Conservation (phyloP, 108 stramenopile genomes). For the Mediolabrus comicus region DNA sequence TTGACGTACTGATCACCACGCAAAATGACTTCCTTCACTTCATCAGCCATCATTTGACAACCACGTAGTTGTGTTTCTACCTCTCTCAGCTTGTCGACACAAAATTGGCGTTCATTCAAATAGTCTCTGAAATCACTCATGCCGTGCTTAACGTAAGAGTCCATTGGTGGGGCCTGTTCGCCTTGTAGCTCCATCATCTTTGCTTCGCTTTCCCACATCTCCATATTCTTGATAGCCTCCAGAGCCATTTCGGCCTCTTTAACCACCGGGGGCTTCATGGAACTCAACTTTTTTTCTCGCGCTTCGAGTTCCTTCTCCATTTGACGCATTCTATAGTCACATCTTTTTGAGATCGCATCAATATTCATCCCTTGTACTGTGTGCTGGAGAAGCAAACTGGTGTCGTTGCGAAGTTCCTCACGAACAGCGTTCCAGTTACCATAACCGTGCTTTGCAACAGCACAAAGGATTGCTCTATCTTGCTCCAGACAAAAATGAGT, state of each 20-base stretch:
- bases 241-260: constrained; percentile 76
- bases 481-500: constrained; percentile 84
- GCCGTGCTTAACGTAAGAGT: constrained; percentile 48
- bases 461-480: constrained; percentile 86
- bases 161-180: constrained; percentile 44
- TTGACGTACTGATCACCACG: constrained; percentile 88
- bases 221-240: constrained; percentile 72
- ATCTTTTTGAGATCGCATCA: constrained; percentile 79
- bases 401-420: constrained; percentile 69
- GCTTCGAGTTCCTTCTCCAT: constrained; percentile 88
- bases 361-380: constrained; percentile 87
- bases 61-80: constrained; percentile 83
- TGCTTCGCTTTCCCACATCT: constrained; percentile 73
- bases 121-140: constrained; percentile 52
- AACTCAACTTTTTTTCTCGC: constrained; percentile 76
- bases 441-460: constrained; percentile 83
- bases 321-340: constrained; percentile 89
- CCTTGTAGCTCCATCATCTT: constrained; percentile 61
- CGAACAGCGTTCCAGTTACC: constrained; percentile 87
- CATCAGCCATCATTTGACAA: constrained; percentile 67
- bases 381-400: constrained; percentile 78
- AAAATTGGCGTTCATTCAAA: constrained; percentile 60
- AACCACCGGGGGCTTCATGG: constrained; percentile 62
- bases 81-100: constrained; percentile 70
- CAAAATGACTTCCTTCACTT: constrained; percentile 63